Evolutionary conservation across 2,329 filamentous ascomycete genomes (phyloP).

Genomic region (Lecanicillium sp.): DNA sequence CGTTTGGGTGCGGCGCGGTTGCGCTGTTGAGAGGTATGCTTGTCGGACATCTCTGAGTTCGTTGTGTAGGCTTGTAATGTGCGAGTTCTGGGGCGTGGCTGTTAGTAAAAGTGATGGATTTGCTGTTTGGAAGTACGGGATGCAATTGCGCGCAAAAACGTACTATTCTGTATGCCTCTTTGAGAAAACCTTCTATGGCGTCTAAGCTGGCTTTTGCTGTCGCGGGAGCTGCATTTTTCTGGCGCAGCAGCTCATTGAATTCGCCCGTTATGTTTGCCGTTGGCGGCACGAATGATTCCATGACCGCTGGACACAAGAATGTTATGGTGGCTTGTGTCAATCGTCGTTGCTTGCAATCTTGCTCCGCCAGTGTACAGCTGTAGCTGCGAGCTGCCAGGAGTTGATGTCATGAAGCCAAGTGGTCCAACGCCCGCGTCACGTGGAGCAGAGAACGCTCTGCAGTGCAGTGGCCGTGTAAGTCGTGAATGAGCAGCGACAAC

Average conservation of each 20-base stretch:
- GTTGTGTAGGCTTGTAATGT: conserved; percentile 70
- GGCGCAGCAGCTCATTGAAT: conserved; percentile 60
- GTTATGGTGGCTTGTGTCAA: too few relatives aligned
- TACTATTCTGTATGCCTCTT: conserved; percentile 91
- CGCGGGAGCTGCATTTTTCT: conserved; percentile 45
- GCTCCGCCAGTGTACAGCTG: too few relatives aligned
- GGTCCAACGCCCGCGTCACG: too few relatives aligned
- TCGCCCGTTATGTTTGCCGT: conserved; percentile 54
- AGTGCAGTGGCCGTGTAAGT: too few relatives aligned
- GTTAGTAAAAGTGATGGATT: background rate
- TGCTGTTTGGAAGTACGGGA: background rate
- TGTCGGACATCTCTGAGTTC: conserved; percentile 80
- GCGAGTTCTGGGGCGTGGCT: conserved; percentile 57
- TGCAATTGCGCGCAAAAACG: conserved; percentile 20
- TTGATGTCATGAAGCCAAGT: too few relatives aligned
- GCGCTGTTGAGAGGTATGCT: conserved; percentile 79
- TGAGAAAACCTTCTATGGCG: conserved; percentile 75
- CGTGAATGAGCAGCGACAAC: too few relatives aligned
- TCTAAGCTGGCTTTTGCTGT: conserved; percentile 34
- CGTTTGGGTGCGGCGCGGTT: conserved; percentile 49
- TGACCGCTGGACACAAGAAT: background rate
- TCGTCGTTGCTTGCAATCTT: too few relatives aligned
- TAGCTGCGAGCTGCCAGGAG: too few relatives aligned
- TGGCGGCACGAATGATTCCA: conserved; percentile 5
- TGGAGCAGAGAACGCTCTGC: too few relatives aligned